Conservation (phyloP, 306 rosid genomes). For the Elaeagnus macrophylla region DNA sequence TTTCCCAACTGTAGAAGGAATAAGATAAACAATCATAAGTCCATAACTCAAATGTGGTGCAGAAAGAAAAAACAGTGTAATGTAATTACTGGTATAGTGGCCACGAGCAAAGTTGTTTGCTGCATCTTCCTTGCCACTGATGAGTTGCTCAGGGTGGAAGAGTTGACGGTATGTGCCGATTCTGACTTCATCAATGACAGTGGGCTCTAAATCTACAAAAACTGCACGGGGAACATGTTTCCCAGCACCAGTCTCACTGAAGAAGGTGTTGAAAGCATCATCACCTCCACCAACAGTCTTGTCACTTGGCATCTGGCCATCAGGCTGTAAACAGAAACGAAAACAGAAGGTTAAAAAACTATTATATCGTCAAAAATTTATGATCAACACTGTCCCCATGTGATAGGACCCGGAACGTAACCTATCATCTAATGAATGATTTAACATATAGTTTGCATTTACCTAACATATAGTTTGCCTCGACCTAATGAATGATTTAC, state of each 20-base stretch:
- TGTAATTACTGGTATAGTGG: slow-evolving; percentile 56
- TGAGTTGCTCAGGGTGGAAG: slow-evolving; percentile 76
- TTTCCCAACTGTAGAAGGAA: slow-evolving; percentile 53
- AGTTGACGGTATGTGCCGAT: slow-evolving; percentile 68
- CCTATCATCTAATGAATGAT: too few relatives aligned
- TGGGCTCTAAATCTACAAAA: slow-evolving; percentile 77
- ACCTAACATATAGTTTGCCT: too few relatives aligned
- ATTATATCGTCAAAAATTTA: too few relatives aligned
- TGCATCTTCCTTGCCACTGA: slow-evolving; percentile 79
- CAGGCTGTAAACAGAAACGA: slow-evolving; percentile 35
- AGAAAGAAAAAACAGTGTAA: not conserved
- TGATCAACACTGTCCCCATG: too few relatives aligned
- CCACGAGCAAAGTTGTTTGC: slow-evolving; percentile 88
- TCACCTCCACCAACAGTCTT: slow-evolving; percentile 66
- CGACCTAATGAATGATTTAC: too few relatives aligned
- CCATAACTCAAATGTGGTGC: not conserved
- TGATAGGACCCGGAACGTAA: too few relatives aligned
- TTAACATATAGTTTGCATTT: too few relatives aligned
- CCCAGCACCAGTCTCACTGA: slow-evolving; percentile 81
- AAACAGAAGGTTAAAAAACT: too few relatives aligned
- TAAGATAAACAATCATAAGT: not conserved
- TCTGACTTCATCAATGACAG: slow-evolving; percentile 76
- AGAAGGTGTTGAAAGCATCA: slow-evolving; percentile 80
- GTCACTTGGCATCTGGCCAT: slow-evolving; percentile 79
- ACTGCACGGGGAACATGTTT: slow-evolving; percentile 79